A percentile compares a stretch with the other conserved stretches of the same genome.
Conservation (phyloP, 192 early-diverging fungal species). For the Backusella tarrabulga region DNA sequence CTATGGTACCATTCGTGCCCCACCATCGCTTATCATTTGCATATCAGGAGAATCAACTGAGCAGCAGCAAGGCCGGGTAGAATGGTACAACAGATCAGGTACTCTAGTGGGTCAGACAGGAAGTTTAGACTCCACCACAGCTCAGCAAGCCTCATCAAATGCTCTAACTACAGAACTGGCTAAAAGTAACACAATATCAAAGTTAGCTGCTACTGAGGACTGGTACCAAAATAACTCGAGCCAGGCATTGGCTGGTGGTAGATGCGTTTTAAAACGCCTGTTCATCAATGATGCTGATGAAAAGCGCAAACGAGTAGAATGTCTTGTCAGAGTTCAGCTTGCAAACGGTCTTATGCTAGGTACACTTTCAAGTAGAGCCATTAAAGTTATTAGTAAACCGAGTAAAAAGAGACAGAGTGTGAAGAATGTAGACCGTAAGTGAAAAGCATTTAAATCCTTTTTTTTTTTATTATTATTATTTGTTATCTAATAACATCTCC, state of each 20-base stretch:
- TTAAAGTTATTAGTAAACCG: slow-evolving; percentile 92
- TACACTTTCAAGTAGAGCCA: slow-evolving; percentile 70
- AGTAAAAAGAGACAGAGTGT: slow-evolving; percentile 84
- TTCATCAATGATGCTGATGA: slow-evolving; percentile 83
- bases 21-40: slow-evolving; percentile 47
- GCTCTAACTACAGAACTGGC: background rate
- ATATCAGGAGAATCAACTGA: slow-evolving; percentile 52
- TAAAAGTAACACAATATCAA: background rate
- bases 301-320: slow-evolving; percentile 74
- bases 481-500: background rate
- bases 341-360: slow-evolving; percentile 60
- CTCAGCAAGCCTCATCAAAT: background rate
- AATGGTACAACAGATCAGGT: slow-evolving; percentile 47
- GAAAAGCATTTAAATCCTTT: background rate
- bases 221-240: slow-evolving; percentile 3
- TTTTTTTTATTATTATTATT: background rate
- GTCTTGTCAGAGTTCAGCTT: slow-evolving; percentile 67
- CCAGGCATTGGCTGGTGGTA: slow-evolving; percentile 13
- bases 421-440: slow-evolving; percentile 64
- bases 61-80: slow-evolving; percentile 45
- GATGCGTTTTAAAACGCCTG: slow-evolving; percentile 74
- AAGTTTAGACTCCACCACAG: slow-evolving; percentile 15
- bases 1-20: background rate
- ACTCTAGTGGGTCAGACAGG: slow-evolving; percentile 42
- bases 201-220: background rate